Evolutionary conservation across 768 basidiomycete species (phyloP).

Genomic region (Auricularia heimuer): DNA sequence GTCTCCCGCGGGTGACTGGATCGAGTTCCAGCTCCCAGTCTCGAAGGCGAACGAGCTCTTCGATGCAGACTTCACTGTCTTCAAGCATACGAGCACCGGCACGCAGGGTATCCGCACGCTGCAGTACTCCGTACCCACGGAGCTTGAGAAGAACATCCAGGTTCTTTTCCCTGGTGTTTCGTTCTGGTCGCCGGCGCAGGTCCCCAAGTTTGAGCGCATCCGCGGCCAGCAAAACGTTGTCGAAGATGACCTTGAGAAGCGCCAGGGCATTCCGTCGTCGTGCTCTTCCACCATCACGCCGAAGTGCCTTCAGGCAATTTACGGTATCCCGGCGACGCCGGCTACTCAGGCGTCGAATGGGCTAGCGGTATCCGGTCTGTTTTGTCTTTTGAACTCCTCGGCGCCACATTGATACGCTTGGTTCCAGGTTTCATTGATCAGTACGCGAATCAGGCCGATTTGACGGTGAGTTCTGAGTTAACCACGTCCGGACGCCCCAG

Average conservation of each 20-base stretch:
- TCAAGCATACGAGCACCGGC: conserved; percentile 2
- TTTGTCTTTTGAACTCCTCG: conserved; percentile 14
- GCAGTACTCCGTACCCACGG: background rate
- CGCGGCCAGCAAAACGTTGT: background rate
- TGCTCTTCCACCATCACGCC: conserved; percentile 23
- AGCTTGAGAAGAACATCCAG: background rate
- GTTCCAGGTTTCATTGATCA: conserved; percentile 19
- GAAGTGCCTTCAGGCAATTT: conserved; percentile 27
- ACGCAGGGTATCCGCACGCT: background rate
- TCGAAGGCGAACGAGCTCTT: conserved; percentile 27
- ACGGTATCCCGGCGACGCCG: conserved; percentile 24
- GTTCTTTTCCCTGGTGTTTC: background rate
- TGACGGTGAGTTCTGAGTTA: background rate
- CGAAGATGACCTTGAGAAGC: background rate
- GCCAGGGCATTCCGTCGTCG: conserved; percentile 13
- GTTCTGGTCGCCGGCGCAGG: background rate
- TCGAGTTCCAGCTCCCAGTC: conserved; percentile 23
- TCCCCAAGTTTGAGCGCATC: background rate
- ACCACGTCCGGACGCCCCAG: background rate
- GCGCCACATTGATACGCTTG: background rate
- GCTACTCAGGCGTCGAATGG: conserved; percentile 21
- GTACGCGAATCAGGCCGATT: conserved; percentile 4
- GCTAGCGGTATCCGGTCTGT: conserved; percentile 18
- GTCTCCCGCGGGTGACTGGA: conserved; percentile 23
- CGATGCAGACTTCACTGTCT: conserved; percentile 23